These are phyloP conservation scores for Pichia norvegensis DNA, from an alignment of 1,139 yeast species.

Conservation along the genomic window DNA sequence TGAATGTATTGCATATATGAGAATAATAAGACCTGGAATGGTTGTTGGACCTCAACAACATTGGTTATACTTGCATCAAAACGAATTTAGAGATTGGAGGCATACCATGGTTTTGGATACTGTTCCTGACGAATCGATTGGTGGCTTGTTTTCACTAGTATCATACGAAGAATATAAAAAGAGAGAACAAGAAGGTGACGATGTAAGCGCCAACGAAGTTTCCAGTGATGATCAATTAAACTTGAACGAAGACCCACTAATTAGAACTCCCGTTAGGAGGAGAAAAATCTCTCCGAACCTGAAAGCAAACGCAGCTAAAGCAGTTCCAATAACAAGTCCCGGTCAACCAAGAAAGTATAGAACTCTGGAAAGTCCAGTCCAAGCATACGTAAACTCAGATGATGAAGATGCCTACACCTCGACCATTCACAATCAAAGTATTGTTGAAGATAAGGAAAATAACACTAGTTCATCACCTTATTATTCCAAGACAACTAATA, in stretches of 20 bases:
- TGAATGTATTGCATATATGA: constrained; percentile 93
- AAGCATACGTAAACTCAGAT: constrained; percentile 26
- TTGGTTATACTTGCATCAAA: constrained; percentile 93
- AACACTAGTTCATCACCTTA: constrained; percentile 18
- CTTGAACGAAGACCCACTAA: constrained; percentile 29
- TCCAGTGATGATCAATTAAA: constrained; percentile 16
- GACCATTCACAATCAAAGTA: constrained; percentile 18
- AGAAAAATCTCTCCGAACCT: constrained; percentile 64
- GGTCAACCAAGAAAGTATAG: constrained; percentile 85
- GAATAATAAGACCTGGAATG: constrained; percentile 97
- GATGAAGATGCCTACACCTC: constrained; percentile 29
- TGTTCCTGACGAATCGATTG: constrained; percentile 62
- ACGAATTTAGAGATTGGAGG: constrained; percentile 94
- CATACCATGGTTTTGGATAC: constrained; percentile 81
- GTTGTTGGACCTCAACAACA: constrained; percentile 99
- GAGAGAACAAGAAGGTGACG: constrained; percentile 35
- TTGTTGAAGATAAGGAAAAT: constrained; percentile 16
- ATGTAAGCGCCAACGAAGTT: constrained; percentile 23
- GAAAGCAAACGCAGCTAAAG: constrained; percentile 47
- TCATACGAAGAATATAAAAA: constrained; percentile 47
- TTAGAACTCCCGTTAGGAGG: constrained; percentile 67
- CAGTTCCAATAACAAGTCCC: constrained; percentile 87
- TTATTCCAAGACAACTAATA: constrained; percentile 28
- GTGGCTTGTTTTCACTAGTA: constrained; percentile 69
- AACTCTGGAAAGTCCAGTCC: constrained; percentile 22